These are phyloP conservation scores for Aspergillus incahuasiensis DNA, from an alignment of 495 filamentous ascomycete genomes.

Conservation along the genomic window DNA sequence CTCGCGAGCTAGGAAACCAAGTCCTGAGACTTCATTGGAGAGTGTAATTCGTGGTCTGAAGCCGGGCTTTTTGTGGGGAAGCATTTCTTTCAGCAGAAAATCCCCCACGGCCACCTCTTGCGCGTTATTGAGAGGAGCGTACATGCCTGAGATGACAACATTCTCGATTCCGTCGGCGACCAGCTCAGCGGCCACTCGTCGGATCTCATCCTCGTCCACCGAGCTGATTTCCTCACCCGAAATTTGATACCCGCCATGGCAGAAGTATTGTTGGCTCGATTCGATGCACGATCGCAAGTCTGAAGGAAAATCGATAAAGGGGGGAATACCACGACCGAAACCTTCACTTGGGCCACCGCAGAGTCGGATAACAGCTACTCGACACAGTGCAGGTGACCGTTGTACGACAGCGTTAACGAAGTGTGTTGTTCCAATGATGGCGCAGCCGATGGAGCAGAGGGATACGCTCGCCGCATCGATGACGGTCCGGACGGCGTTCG, in stretches of 20 bases:
- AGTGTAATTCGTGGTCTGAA: conserved; percentile 17
- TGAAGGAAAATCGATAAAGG: conserved; percentile 42
- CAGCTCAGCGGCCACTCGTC: conserved; percentile 7
- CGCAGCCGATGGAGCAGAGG: conserved; percentile 41
- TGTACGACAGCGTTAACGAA: conserved; percentile 60
- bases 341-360: conserved; percentile 43
- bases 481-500: conserved; percentile 43
- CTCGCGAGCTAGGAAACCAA: conserved; percentile 48
- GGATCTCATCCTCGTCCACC: conserved; percentile 16
- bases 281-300: conserved; percentile 29
- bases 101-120: conserved; percentile 16
- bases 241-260: conserved; percentile 23
- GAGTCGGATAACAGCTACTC: conserved; percentile 50
- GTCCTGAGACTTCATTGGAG: conserved; percentile 42
- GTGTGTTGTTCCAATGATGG: conserved; percentile 60
- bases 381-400: conserved; percentile 42
- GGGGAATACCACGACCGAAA: conserved; percentile 45
- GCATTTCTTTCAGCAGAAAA: conserved; percentile 7
- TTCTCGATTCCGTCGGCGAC: conserved; percentile 25
- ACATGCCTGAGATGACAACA: conserved; percentile 55
- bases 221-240: conserved; percentile 20
- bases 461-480: conserved; percentile 36
- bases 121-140: conserved; percentile 48
- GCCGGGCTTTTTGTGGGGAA: too few relatives aligned
- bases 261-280: conserved; percentile 13